Conservation (phyloP, 257 asterid genomes). For the Gynochthodes officinalis region DNA sequence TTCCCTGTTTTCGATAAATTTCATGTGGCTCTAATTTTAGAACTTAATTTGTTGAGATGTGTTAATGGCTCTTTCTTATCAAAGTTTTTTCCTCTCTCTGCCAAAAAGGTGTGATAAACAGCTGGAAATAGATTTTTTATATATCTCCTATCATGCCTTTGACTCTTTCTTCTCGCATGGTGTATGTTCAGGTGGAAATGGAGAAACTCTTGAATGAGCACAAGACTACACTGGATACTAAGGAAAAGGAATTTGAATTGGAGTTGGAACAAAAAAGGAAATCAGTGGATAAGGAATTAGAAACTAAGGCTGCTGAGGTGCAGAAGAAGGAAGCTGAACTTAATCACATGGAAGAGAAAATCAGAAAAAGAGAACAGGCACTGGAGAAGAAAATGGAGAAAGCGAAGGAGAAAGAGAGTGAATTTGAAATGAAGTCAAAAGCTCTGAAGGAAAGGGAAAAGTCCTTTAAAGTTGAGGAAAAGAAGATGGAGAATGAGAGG, state of each 20-base stretch:
- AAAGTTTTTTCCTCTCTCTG: not conserved
- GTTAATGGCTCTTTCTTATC: not conserved
- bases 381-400: conserved; percentile 71
- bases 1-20: not conserved
- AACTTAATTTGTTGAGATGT: not conserved
- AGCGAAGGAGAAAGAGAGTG: conserved; percentile 67
- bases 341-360: conserved; percentile 80
- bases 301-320: conserved; percentile 65
- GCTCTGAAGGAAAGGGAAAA: conserved; percentile 76
- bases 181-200: conserved; percentile 61
- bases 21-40: not conserved
- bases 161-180: conserved; percentile 15
- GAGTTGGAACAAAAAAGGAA: conserved; percentile 74
- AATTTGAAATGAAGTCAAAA: conserved; percentile 58
- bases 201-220: conserved; percentile 91
- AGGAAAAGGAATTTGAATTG: conserved; percentile 68
- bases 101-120: not conserved
- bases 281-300: conserved; percentile 59
- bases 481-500: conserved; percentile 57
- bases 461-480: conserved; percentile 60
- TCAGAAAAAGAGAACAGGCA: conserved; percentile 78
- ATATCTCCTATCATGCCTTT: not conserved
- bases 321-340: conserved; percentile 81
- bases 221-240: conserved; percentile 49
- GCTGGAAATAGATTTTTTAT: not conserved